These are phyloP conservation scores for Volvox reticuliferus DNA, from an alignment of 139 green algal species.

Conservation along the genomic window DNA sequence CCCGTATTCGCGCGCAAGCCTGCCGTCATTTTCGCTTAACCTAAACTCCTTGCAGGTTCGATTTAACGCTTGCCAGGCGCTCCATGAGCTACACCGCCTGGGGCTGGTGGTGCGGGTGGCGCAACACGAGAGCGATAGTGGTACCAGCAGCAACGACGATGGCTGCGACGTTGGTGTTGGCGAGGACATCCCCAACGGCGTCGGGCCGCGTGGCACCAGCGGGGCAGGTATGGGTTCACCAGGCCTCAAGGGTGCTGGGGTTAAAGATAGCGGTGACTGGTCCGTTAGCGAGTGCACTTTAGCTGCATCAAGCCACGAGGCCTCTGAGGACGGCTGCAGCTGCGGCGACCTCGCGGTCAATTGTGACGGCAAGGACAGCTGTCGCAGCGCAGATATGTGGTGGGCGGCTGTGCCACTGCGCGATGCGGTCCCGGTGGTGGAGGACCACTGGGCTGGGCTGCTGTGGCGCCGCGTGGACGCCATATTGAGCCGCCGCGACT, in stretches of 20 bases:
- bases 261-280: background rate
- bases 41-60: constrained; percentile 9
- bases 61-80: constrained; percentile 56
- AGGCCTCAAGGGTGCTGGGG: no score
- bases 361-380: background rate
- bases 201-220: no score
- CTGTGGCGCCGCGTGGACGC: constrained; percentile 52
- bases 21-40: no score
- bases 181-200: background rate
- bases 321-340: background rate
- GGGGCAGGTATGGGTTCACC: no score
- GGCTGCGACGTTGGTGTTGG: background rate
- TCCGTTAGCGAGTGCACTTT: no score
- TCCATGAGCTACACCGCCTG: constrained; percentile 51
- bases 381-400: constrained; percentile 21
- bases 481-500: constrained; percentile 32
- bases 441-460: constrained; percentile 56
- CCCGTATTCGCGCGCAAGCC: no score
- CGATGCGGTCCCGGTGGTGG: constrained; percentile 35
- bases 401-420: constrained; percentile 45
- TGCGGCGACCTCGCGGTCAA: background rate
- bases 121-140: background rate
- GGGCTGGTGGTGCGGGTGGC: constrained; percentile 47
- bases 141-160: background rate
- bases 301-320: background rate